Conservation (phyloP, 257 asterid species). For the Haberlea rhodopensis region DNA sequence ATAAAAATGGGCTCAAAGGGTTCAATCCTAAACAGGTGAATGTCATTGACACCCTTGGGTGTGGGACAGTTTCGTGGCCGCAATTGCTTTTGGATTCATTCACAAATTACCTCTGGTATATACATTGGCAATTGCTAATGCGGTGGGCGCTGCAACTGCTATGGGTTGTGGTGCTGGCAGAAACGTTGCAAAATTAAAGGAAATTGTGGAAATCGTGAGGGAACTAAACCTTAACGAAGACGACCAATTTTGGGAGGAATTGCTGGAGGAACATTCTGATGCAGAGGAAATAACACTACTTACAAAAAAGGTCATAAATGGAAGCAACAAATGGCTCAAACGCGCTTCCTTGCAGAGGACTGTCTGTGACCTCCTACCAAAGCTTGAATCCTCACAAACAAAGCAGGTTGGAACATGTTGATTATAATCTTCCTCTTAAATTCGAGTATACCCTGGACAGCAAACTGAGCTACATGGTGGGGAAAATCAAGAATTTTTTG, state of each 20-base stretch:
- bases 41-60: constrained; percentile 86
- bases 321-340: constrained; percentile 38
- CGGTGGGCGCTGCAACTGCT: constrained; percentile 98
- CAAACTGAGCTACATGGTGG: too few species aligned
- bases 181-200: constrained; percentile 67
- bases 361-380: constrained; percentile 59
- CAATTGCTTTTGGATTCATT: constrained; percentile 83
- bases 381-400: constrained; percentile 46
- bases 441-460: too few species aligned
- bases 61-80: constrained; percentile 99
- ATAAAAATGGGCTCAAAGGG: constrained; percentile 91
- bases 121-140: constrained; percentile 84
- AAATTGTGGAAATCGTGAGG: constrained; percentile 55
- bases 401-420: constrained; percentile 43
- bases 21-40: constrained; percentile 79
- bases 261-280: constrained; percentile 41
- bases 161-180: constrained; percentile 98
- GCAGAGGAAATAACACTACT: constrained; percentile 48
- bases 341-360: constrained; percentile 50
- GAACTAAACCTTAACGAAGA: constrained; percentile 65
- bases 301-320: constrained; percentile 42
- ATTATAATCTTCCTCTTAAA: constrained; percentile 3
- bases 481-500: background rate
- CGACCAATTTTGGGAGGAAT: constrained; percentile 54
- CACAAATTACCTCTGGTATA: constrained; percentile 72